Base-by-base conservation (phyloP, 169 alveolate genomes). In the Eimeria necatrix region DNA sequence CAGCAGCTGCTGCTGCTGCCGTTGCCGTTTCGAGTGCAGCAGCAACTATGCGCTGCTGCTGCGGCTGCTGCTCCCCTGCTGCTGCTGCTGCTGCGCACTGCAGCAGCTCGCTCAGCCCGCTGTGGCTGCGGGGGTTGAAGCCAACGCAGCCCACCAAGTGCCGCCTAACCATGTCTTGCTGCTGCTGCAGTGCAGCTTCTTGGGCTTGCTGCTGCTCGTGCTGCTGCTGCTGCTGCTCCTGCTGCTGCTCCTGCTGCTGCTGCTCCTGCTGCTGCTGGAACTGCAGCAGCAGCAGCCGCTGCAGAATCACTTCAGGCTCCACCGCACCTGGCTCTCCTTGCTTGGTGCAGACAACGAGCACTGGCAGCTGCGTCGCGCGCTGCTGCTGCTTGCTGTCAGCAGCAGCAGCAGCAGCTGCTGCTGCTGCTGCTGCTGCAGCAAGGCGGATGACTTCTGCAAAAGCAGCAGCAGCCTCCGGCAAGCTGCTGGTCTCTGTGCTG, bases 401-500 rank as follows among this genome's bases (percentile, higher is more conserved):
- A 32, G 18, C 46, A 1, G 85, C 85, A 8, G 85, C 85, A n/a
- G 48, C 78, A 8, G 78, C 48, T 8, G 49, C 78, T 5, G 78
- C 73, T 61, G 73, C 73, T 18, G 73, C 12, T 10, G 5, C 73
- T 24, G 73, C 73, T 61, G 73, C 73, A 18, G 22, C 85, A 41
- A 22, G 6, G 60, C 3, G 6, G 5, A 41, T 7, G 12, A 41
- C 85, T 32, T 26, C 85, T 5, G 60, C 85, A 8, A 41, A 6
- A 0, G 89, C 89, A 80, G 89, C 89, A 51, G 89, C 89, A n/a
- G 70, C 89, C 49, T 18, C 89, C 0, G 89, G 51, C 10, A 51
- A 20, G 49, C 49, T 51, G 20, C 20, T 20, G 0, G 71, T 8
- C 22, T 76, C 87, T 41, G 32, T 48, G 56, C 87, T 76, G 61